Conservation (phyloP, 768 basidiomycete species). For the Mycena indigotica region DNA sequence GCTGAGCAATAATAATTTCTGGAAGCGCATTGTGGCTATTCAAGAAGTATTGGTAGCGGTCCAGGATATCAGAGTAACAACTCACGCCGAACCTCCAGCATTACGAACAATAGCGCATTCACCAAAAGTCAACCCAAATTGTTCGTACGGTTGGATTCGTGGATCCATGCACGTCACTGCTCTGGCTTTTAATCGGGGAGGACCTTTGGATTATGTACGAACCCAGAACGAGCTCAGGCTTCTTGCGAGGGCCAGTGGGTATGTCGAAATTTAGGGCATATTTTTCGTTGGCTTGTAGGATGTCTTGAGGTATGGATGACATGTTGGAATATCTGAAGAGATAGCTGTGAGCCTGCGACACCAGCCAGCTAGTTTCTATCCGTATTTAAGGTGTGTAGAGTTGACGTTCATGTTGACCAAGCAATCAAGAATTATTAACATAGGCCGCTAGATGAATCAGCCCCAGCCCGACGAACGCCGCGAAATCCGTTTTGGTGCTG, state of each 20-base stretch:
- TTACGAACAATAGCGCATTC: conserved; percentile 58
- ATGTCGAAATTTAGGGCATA: conserved; percentile 45
- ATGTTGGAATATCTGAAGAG: no score
- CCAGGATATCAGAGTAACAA: conserved; percentile 10
- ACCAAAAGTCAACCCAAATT: conserved; percentile 50
- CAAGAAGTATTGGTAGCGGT: neutral
- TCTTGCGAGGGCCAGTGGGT: conserved; percentile 32
- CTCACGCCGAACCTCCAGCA: conserved; percentile 51
- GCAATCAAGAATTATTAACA: no score
- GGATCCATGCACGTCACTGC: conserved; percentile 59
- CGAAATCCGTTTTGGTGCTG: no score
- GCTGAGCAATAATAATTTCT: conserved; percentile 54
- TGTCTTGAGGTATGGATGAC: neutral
- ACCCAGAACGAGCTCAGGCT: conserved; percentile 43
- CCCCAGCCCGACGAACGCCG: no score
- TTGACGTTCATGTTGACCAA: no score
- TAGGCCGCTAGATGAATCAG: no score
- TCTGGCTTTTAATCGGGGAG: neutral
- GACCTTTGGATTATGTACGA: conserved; percentile 10
- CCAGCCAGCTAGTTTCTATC: no score
- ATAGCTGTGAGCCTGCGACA: no score
- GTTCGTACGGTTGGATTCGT: conserved; percentile 49
- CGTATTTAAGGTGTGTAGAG: no score
- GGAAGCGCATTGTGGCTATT: conserved; percentile 49
- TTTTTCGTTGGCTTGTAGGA: conserved; percentile 33